Conservation (phyloP, 2,329 filamentous ascomycete species). For the Fusarium multiceps region DNA sequence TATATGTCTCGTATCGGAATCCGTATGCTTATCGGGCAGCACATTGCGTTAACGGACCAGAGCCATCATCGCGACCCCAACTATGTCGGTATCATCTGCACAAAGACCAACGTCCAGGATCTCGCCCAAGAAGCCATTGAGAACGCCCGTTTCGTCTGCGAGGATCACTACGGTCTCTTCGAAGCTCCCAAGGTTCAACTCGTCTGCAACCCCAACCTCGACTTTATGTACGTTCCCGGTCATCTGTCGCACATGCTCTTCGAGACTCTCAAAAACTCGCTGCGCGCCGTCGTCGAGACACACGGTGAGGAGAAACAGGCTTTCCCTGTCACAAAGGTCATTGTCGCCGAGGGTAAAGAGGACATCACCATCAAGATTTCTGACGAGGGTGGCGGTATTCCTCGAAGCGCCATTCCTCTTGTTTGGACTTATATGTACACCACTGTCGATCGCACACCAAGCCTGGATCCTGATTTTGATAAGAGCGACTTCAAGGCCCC, state of each 20-base stretch:
- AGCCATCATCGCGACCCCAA: slow-evolving; percentile 88
- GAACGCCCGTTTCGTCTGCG: slow-evolving; percentile 98
- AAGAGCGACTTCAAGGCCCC: slow-evolving; percentile 99
- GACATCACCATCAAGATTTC: slow-evolving; percentile 99
- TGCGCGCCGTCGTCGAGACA: slow-evolving; percentile 94
- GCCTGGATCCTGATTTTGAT: slow-evolving; percentile 95
- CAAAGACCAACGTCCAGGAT: slow-evolving; percentile 95
- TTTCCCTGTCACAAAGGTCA: slow-evolving; percentile 96
- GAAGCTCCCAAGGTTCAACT: slow-evolving; percentile 97
- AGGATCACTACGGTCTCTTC: slow-evolving; percentile 97
- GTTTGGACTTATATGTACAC: slow-evolving; percentile 99
- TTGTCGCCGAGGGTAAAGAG: slow-evolving; percentile 96
- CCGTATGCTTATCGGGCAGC: slow-evolving; percentile 98
- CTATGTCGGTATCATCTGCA: slow-evolving; percentile 99
- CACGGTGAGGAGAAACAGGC: slow-evolving; percentile 96
- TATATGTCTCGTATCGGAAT: slow-evolving; percentile 99
- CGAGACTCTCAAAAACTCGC: slow-evolving; percentile 97
- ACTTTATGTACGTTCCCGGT: slow-evolving; percentile 99
- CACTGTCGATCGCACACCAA: slow-evolving; percentile 95
- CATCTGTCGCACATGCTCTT: slow-evolving; percentile 99
- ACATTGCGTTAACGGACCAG: slow-evolving; percentile 96
- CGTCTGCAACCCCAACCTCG: slow-evolving; percentile 90
- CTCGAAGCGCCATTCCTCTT: slow-evolving; percentile 89
- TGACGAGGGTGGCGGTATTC: slow-evolving; percentile 96
- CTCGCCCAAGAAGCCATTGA: slow-evolving; percentile 97